phyloP scores from a whole-genome alignment of 2,329 filamentous ascomycete genomes.

The Helminthosporium solani region DNA sequence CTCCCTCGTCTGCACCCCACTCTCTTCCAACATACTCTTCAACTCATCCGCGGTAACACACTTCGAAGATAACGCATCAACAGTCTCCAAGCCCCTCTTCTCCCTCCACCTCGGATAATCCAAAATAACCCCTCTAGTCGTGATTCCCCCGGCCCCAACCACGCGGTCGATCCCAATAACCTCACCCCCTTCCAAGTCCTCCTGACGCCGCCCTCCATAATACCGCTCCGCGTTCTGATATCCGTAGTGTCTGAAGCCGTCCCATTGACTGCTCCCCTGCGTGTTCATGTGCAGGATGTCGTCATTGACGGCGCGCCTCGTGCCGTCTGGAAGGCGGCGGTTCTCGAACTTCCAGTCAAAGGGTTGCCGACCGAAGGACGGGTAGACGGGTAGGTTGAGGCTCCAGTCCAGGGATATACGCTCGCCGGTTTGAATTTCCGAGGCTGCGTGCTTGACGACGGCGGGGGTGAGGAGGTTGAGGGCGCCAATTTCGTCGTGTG shows the following conservation, averaged over 20 bases:
- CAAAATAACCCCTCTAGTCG: constrained; percentile 30
- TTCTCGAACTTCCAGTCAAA: constrained; percentile 34
- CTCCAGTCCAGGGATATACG: constrained; percentile 44
- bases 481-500: constrained; percentile 54
- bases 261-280: constrained; percentile 43
- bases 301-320: constrained; percentile 38
- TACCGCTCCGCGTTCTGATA: constrained; percentile 46
- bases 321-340: constrained; percentile 29
- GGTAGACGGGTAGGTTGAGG: constrained; percentile 42
- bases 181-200: constrained; percentile 39
- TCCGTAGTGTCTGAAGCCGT: constrained; percentile 45
- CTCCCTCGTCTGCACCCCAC: constrained; percentile 36
- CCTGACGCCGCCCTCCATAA: constrained; percentile 45
- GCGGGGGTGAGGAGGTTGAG: constrained; percentile 56
- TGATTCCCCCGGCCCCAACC: constrained; percentile 32
- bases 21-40: constrained; percentile 37
- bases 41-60: constrained; percentile 23
- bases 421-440: constrained; percentile 48
- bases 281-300: constrained; percentile 43
- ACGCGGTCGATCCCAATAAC: constrained; percentile 47
- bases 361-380: constrained; percentile 39
- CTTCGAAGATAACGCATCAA: constrained; percentile 25
- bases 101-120: constrained; percentile 35
- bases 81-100: constrained; percentile 17
- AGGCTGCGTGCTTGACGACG: constrained; percentile 45